Conservation (phyloP, 2,329 filamentous ascomycete genomes). For the Cladophialophora yegresii region DNA sequence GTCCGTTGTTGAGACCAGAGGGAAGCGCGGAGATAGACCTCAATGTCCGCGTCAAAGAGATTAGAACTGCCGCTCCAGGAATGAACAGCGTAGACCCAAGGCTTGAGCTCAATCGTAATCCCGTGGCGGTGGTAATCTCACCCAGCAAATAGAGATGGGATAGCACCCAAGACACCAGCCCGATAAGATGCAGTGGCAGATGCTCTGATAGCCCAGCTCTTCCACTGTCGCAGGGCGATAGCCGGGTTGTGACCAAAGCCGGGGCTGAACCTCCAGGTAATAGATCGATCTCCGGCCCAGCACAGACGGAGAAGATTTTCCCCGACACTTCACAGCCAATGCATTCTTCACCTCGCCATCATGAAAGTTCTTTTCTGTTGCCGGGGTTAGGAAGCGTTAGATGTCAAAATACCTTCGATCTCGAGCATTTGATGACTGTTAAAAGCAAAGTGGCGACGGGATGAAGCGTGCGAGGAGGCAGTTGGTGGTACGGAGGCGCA, state of each 20-base stretch:
- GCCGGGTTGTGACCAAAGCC: slow-evolving; percentile 5
- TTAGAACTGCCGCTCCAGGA: neutral
- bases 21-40: neutral
- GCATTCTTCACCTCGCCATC: slow-evolving; percentile 1
- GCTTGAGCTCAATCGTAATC: neutral
- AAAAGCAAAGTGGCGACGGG: neutral
- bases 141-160: neutral
- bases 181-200: neutral
- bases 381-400: neutral
- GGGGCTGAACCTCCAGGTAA: neutral
- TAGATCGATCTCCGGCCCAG: slow-evolving; percentile 10
- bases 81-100: neutral
- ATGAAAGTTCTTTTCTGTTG: neutral
- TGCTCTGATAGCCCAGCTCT: neutral
- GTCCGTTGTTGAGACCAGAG: neutral
- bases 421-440: neutral
- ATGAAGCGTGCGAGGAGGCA: neutral
- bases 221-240: slow-evolving; percentile 1
- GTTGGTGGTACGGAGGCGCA: neutral
- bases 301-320: slow-evolving; percentile 5
- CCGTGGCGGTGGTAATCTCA: neutral
- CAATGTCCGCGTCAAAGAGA: slow-evolving; percentile 11
- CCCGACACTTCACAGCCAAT: neutral
- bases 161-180: neutral
- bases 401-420: neutral